These are phyloP conservation scores for Annulohypoxylon maeteangense DNA, from an alignment of 495 filamentous ascomycete species.

Conservation along the genomic window DNA sequence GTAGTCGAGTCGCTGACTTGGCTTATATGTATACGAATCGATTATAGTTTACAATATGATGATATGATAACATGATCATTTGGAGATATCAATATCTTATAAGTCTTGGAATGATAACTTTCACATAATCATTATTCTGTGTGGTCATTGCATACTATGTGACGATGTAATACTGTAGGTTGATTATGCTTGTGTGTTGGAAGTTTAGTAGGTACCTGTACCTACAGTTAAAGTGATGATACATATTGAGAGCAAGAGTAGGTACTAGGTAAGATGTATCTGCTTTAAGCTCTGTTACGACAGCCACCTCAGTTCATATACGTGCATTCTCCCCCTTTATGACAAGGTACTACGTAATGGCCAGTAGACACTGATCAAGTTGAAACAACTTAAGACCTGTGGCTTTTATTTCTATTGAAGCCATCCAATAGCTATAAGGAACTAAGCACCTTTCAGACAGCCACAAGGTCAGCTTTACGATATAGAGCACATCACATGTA, in stretches of 20 bases:
- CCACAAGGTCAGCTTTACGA: neutral
- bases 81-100: too few species aligned
- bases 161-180: neutral
- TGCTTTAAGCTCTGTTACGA: too few species aligned
- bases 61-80: too few species aligned
- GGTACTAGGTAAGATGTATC: too few species aligned
- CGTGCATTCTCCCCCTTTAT: too few species aligned
- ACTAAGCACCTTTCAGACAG: neutral
- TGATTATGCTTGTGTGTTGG: neutral
- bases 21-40: neutral
- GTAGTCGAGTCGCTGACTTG: neutral
- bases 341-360: too few species aligned
- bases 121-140: too few species aligned
- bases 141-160: neutral
- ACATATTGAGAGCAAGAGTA: too few species aligned
- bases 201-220: too few species aligned
- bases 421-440: neutral
- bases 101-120: too few species aligned
- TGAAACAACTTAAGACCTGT: neutral
- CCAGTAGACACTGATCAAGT: neutral
- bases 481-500: neutral
- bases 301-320: too few species aligned
- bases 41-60: conserved; percentile 17
- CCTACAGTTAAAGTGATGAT: too few species aligned
- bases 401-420: neutral